phyloP scores from a whole-genome alignment of 495 filamentous ascomycete genomes.

The Hypoxylon cercidicola region DNA sequence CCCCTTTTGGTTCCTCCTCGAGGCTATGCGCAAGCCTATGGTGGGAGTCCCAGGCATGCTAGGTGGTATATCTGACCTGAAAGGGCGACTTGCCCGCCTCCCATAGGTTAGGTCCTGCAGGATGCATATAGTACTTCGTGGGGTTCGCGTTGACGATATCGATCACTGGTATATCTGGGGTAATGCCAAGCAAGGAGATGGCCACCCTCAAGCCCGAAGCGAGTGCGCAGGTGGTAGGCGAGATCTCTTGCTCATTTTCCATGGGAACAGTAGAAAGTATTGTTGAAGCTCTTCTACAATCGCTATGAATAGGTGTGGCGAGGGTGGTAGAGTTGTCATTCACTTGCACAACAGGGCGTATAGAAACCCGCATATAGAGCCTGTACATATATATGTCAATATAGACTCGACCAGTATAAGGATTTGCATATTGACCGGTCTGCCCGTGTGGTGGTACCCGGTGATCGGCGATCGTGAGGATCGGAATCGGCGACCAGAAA shows the following conservation, averaged over 20 bases:
- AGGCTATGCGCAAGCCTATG: conserved; percentile 5
- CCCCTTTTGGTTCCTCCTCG: neutral
- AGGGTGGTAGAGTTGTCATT: no score
- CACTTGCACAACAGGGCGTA: no score
- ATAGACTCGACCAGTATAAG: neutral
- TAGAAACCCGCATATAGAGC: no score
- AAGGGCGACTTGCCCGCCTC: neutral
- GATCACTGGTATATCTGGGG: conserved; percentile 34
- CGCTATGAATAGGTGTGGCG: no score
- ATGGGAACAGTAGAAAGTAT: neutral
- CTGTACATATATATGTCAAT: neutral
- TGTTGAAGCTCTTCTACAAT: no score
- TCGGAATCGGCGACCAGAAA: conserved; percentile 10
- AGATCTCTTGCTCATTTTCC: neutral
- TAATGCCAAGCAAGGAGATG: conserved; percentile 32
- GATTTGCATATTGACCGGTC: neutral
- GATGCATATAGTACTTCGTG: conserved; percentile 21
- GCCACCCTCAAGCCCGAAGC: neutral
- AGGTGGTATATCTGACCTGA: conserved; percentile 1
- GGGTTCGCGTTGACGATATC: conserved; percentile 30
- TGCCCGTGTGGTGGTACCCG: neutral
- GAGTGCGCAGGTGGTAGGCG: neutral
- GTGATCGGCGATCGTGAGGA: conserved; percentile 17
- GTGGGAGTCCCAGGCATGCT: neutral
- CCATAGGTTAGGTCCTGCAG: conserved; percentile 35